Conservation (phyloP, 768 basidiomycete species). For the Leccinum arenicola region DNA sequence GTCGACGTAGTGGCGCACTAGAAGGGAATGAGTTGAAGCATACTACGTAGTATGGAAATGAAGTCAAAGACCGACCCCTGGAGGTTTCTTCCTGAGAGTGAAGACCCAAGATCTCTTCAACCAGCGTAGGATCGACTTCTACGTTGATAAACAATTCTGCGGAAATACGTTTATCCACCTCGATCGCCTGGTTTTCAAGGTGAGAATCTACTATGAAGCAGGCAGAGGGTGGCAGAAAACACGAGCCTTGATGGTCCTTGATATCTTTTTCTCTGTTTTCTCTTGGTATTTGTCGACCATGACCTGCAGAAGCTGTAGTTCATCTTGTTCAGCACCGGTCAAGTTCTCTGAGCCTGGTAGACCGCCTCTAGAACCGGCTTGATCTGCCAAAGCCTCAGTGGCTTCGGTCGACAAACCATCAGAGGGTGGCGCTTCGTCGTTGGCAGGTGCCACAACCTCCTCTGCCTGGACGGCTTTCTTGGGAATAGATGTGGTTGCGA, state of each 20-base stretch:
- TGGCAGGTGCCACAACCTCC: constrained; percentile 18
- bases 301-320: constrained; percentile 61
- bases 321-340: constrained; percentile 38
- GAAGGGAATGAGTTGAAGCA: not conserved
- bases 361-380: constrained; percentile 3
- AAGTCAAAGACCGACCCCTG: constrained; percentile 22
- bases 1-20: constrained; percentile 33
- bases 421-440: constrained; percentile 5
- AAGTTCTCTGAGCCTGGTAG: constrained; percentile 22
- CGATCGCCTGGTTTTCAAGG: constrained; percentile 49
- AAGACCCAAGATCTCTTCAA: constrained; percentile 59
- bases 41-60: not conserved
- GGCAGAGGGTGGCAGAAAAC: not conserved
- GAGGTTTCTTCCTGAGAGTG: constrained; percentile 37
- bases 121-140: constrained; percentile 57
- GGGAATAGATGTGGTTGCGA: constrained; percentile 79
- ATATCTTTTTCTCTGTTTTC: constrained; percentile 83
- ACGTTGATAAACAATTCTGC: constrained; percentile 53
- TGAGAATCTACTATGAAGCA: not conserved
- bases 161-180: constrained; percentile 75
- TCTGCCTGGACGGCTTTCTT: constrained; percentile 55
- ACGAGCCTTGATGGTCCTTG: constrained; percentile 64
- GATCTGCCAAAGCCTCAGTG: constrained; percentile 6
- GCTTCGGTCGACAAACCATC: constrained; percentile 8
- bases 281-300: constrained; percentile 84